Base-by-base conservation (phyloP, 2,329 filamentous ascomycete genomes). In the Penicillium expansum region DNA sequence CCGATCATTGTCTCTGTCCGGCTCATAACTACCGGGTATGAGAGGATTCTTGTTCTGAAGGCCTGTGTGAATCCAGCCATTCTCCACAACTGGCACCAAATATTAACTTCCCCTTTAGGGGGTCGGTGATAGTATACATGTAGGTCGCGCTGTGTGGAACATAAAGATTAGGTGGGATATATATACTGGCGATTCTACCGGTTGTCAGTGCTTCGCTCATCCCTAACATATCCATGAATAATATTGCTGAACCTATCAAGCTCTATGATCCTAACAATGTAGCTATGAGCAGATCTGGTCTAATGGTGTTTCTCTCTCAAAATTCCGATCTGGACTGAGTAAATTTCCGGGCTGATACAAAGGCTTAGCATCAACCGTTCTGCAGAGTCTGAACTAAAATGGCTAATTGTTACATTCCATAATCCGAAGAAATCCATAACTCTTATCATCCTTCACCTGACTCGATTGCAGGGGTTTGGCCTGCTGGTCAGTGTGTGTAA, bases 301-400 rank as follows among this genome's bases (percentile, higher is more conserved):
- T 39, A 54, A 27, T 20, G 44, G 32, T 22, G 27, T 5, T 13
- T 8, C 14, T 24, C 9, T 30, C n/a, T 27, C 16, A 14, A 13
- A 39, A 55, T 52, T 22, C 29, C 13, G 45, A 55, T 55, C 30
- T 37, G n/a, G 45, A 42, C 52, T 16, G 22, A 24, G n/a, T 30
- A 30, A 7, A 16, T n/a, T 29, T 43, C 22, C 14, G 24, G 37
- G 37, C 27, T 48, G 32, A 22, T 27, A 32, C 37, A 41, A 32
- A 53, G 32, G 27, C 51, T 53, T 48, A 53, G 24, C 51, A 22
- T 44, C 49, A 49, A 41, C 35, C 52, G 29, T 50, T 42, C 37
- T 55, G 30, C 30, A 49, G 37, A 16, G 37, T 18, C 45, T 27
- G 20, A 5, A 37, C 22, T 48, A n/a, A 48, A 48, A 53, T 48